A percentile compares a stretch with the other conserved stretches of the same genome.
Conservation (phyloP, 768 basidiomycete genomes). For the Pleurotus cornucopiae region DNA sequence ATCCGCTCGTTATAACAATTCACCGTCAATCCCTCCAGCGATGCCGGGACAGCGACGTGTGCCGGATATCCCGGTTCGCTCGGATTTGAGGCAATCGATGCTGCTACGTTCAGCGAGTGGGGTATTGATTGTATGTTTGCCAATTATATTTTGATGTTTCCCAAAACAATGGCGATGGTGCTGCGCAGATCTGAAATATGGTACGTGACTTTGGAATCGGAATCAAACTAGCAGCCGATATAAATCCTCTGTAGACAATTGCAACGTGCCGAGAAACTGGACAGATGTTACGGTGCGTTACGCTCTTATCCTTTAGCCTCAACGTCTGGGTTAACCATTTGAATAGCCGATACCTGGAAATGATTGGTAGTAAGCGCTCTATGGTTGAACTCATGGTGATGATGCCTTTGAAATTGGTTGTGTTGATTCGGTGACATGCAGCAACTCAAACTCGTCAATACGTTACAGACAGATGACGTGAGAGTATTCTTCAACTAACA, state of each 20-base stretch:
- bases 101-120: constrained; percentile 49
- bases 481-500: constrained; percentile 11
- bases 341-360: constrained; percentile 28
- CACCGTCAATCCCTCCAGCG: constrained; percentile 24
- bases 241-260: constrained; percentile 36
- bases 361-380: constrained; percentile 43
- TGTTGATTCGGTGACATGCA: constrained; percentile 13
- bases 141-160: neutral
- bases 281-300: constrained; percentile 32
- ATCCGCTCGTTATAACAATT: neutral
- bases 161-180: neutral
- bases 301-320: neutral
- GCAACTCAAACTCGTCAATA: constrained; percentile 53
- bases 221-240: neutral
- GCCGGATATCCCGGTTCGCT: constrained; percentile 52
- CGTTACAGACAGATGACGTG: constrained; percentile 57
- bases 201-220: constrained; percentile 17
- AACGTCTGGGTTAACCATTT: neutral
- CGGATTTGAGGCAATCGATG: constrained; percentile 44
- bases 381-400: no score
- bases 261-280: constrained; percentile 48
- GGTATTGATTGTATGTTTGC: constrained; percentile 37
- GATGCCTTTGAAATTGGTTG: neutral
- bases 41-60: constrained; percentile 49
- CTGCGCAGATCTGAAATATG: constrained; percentile 42